Evolutionary conservation across 805 yeast species (phyloP).

Genomic region (fission yeast (Schizosaccharomyces pombe)): DNA sequence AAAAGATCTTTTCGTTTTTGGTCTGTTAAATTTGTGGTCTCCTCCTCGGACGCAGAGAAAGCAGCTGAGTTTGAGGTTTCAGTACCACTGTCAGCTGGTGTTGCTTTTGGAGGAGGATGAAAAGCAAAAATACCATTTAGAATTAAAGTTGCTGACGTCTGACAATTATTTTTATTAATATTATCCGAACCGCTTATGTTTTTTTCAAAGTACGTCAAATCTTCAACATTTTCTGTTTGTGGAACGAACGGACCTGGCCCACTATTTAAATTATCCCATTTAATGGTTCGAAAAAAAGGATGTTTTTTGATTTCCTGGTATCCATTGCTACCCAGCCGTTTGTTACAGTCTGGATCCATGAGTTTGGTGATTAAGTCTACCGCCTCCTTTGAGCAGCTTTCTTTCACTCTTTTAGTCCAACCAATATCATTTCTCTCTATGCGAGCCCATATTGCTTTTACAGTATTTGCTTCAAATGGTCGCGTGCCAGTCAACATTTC

Average conservation of each 20-base stretch:
- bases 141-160: no score
- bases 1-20: background rate
- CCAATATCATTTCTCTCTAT: background rate
- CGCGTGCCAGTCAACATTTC: conserved; percentile 93
- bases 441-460: conserved; percentile 64
- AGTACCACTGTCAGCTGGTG: background rate
- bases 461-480: conserved; percentile 79
- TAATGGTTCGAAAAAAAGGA: background rate
- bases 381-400: background rate
- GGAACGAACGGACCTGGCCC: conserved; percentile 2
- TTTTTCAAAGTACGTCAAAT: background rate
- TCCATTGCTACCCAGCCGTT: background rate
- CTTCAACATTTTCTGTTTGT: background rate
- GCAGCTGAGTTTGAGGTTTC: background rate
- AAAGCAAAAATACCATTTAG: no score
- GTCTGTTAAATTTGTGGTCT: background rate
- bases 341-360: background rate
- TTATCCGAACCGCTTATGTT: background rate
- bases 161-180: no score
- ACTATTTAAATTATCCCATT: background rate
- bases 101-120: no score
- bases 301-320: background rate
- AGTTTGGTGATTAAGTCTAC: background rate
- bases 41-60: no score
- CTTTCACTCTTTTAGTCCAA: background rate